A percentile compares a stretch with the other conserved stretches of the same genome.
phyloP scores from a whole-genome alignment of 306 rosid genomes.

The Lablab purpureus region DNA sequence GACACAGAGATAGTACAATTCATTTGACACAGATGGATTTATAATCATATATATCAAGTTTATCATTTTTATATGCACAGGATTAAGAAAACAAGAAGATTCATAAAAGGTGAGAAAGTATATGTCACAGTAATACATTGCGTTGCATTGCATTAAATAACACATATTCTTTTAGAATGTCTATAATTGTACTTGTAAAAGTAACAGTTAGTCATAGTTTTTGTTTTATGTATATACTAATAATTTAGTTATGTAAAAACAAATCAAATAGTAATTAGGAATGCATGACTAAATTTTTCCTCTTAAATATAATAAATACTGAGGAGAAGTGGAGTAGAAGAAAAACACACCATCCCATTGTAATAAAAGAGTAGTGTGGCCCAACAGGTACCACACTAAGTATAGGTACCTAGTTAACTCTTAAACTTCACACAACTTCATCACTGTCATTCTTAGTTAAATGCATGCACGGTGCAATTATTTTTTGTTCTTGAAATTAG shows the following conservation, averaged over 20 bases:
- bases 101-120: not conserved
- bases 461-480: slow-evolving; percentile 37
- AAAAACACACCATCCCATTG: slow-evolving; percentile 15
- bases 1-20: slow-evolving; percentile 16
- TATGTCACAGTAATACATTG: no score
- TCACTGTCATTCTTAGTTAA: slow-evolving; percentile 36
- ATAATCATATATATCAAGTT: not conserved
- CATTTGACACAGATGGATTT: not conserved
- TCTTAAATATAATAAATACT: not conserved
- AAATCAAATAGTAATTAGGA: slow-evolving; percentile 35
- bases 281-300: slow-evolving; percentile 7
- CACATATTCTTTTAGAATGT: no score
- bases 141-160: not conserved
- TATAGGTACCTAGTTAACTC: not conserved
- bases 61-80: not conserved
- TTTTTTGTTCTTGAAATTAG: slow-evolving; percentile 16
- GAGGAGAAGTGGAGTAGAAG: not conserved
- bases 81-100: not conserved
- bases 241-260: slow-evolving; percentile 28
- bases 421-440: slow-evolving; percentile 5
- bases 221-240: not conserved
- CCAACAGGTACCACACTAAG: slow-evolving; percentile 7
- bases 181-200: no score
- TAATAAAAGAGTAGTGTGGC: slow-evolving; percentile 4
- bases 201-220: not conserved